Conservation (phyloP, 169 alveolate species). For the Perkinsus chesapeaki region DNA sequence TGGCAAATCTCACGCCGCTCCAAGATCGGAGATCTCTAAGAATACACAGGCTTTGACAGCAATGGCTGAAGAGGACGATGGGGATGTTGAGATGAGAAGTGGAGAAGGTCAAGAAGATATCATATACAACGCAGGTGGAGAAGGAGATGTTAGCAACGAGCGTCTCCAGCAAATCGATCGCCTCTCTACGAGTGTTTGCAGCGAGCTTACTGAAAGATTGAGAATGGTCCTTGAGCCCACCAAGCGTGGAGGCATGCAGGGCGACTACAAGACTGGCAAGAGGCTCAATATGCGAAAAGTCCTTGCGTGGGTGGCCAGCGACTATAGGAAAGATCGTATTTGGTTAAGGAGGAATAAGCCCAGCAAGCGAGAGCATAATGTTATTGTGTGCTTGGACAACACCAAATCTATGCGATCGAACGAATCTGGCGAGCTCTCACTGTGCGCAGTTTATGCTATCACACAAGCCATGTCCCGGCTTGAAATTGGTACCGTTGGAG, state of each 20-base stretch:
- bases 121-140: background rate
- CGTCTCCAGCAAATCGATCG: background rate
- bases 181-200: background rate
- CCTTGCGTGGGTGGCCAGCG: constrained; percentile 89
- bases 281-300: constrained; percentile 88
- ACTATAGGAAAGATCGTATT: constrained; percentile 90
- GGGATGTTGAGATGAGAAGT: background rate
- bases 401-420: constrained; percentile 85
- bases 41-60: background rate
- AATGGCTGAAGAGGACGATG: background rate
- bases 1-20: background rate
- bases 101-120: background rate
- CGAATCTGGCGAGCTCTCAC: constrained; percentile 74
- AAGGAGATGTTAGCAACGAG: background rate
- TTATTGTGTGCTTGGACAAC: constrained; percentile 90
- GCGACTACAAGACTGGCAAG: constrained; percentile 94
- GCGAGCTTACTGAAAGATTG: constrained; percentile 52
- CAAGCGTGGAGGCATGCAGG: constrained; percentile 73
- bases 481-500: constrained; percentile 71
- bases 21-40: background rate
- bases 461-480: constrained; percentile 73
- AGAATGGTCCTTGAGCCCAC: constrained; percentile 85
- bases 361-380: constrained; percentile 83
- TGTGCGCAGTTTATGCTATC: constrained; percentile 63
- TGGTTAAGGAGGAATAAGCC: constrained; percentile 92